Evolutionary conservation across 768 basidiomycete species (phyloP).

Genomic region (Chlorophyllum brunneum): DNA sequence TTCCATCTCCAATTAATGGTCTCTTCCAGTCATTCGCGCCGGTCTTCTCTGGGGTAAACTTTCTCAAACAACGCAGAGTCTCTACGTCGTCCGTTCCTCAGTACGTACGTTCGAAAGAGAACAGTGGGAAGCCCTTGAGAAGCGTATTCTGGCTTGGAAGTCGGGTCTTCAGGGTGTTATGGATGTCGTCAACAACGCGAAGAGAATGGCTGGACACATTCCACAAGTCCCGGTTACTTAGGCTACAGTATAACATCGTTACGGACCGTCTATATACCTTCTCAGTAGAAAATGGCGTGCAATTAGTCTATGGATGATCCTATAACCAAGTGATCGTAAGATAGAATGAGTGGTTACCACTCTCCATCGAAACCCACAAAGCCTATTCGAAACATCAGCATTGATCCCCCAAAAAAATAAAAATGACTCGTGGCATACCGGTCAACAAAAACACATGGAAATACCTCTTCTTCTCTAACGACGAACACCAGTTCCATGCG

Average conservation of each 20-base stretch:
- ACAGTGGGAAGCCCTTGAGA: constrained; percentile 80
- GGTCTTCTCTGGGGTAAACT: constrained; percentile 80
- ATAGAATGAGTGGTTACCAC: constrained; percentile 47
- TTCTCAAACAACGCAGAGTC: constrained; percentile 70
- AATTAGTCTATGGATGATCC: constrained; percentile 3
- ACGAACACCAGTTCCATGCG: constrained; percentile 91
- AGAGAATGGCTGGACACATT: constrained; percentile 37
- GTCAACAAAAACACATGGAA: constrained; percentile 76
- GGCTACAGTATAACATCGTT: constrained; percentile 12
- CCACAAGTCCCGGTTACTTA: constrained; percentile 25
- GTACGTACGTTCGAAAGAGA: constrained; percentile 71
- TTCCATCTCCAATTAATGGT: neutral
- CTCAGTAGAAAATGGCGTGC: neutral
- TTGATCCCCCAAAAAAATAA: neutral
- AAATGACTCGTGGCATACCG: constrained; percentile 53
- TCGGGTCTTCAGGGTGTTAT: constrained; percentile 62
- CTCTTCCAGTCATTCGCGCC: constrained; percentile 67
- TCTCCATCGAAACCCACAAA: constrained; percentile 86
- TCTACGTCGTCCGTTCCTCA: constrained; percentile 71
- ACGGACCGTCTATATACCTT: neutral
- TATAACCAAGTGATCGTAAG: neutral
- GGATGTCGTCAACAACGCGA: constrained; percentile 62
- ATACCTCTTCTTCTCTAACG: constrained; percentile 81
- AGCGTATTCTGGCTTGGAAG: constrained; percentile 76
- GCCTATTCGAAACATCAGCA: constrained; percentile 35